Evolutionary conservation across 2,329 filamentous ascomycete genomes (phyloP).

Genomic region (Monilinia polystroma): DNA sequence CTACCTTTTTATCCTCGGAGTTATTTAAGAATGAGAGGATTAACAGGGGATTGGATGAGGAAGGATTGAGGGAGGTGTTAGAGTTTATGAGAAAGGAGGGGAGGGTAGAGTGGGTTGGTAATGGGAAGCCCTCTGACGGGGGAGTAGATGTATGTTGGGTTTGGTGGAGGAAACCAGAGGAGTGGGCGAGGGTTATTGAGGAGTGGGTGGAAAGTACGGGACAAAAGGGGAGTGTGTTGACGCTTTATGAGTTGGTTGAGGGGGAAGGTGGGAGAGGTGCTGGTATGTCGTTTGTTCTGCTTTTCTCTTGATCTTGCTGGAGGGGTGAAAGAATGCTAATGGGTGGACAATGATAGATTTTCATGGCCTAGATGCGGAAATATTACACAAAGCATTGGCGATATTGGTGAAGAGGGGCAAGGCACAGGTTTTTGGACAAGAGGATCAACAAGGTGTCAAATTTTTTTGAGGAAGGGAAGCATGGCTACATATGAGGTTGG

Average conservation of each 20-base stretch:
- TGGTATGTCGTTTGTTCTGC: conserved; percentile 46
- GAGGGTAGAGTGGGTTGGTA: conserved; percentile 66
- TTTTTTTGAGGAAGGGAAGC: conserved; percentile 65
- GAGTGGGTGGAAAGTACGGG: conserved; percentile 69
- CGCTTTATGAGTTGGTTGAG: conserved; percentile 85
- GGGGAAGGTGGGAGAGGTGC: conserved; percentile 75
- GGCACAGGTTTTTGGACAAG: conserved; percentile 88
- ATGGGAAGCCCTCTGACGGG: conserved; percentile 33
- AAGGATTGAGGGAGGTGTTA: conserved; percentile 58
- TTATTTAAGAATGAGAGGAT: conserved; percentile 60
- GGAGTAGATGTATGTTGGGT: conserved; percentile 63
- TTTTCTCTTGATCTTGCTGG: not conserved
- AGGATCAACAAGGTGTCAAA: conserved; percentile 89
- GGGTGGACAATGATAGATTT: conserved; percentile 57
- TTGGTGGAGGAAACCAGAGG: conserved; percentile 83
- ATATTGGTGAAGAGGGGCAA: conserved; percentile 86
- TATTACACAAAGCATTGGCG: conserved; percentile 75
- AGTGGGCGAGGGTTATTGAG: conserved; percentile 68
- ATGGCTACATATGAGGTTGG: not conserved
- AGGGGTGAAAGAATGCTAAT: conserved; percentile 3
- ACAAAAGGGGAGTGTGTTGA: conserved; percentile 85
- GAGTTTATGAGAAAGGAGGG: conserved; percentile 60
- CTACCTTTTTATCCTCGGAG: conserved; percentile 54
- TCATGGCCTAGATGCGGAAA: conserved; percentile 79
- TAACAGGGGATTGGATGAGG: conserved; percentile 49